phyloP scores from a whole-genome alignment of 805 yeast species.

The Wickerhamomyces bovis region DNA sequence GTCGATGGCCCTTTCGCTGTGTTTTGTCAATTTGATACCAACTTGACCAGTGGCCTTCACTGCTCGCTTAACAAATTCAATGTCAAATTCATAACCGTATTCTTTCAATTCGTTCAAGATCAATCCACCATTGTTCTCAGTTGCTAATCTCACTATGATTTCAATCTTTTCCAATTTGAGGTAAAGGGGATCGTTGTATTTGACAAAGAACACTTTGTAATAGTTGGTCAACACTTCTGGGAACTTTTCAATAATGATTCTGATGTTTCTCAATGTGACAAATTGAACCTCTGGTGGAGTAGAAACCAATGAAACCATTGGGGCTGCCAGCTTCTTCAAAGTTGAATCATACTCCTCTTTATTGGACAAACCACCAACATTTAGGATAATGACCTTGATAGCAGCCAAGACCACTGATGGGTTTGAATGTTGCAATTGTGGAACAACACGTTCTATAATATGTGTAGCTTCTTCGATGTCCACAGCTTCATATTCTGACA shows the following conservation, averaged over 20 bases:
- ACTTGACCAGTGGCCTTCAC: constrained; percentile 65
- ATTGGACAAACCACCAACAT: constrained; percentile 42
- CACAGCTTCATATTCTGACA: constrained; percentile 60
- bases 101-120: constrained; percentile 68
- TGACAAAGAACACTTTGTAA: constrained; percentile 83
- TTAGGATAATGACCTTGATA: constrained; percentile 72
- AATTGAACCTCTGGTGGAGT: constrained; percentile 93
- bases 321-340: constrained; percentile 72
- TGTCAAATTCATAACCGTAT: constrained; percentile 81
- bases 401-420: constrained; percentile 90
- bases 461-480: constrained; percentile 67
- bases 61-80: constrained; percentile 63
- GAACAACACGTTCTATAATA: constrained; percentile 83
- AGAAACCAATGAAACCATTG: constrained; percentile 79
- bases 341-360: constrained; percentile 35
- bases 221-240: constrained; percentile 76
- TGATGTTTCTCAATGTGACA: constrained; percentile 85
- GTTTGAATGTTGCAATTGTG: constrained; percentile 94
- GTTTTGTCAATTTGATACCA: constrained; percentile 54
- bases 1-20: constrained; percentile 52
- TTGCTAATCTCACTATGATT: constrained; percentile 63
- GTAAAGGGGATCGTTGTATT: constrained; percentile 78
- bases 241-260: constrained; percentile 83
- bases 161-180: constrained; percentile 73
- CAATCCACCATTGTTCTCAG: constrained; percentile 50